These are phyloP conservation scores for Colletotrichum lini DNA, from an alignment of 2,329 filamentous ascomycete species.

Conservation along the genomic window DNA sequence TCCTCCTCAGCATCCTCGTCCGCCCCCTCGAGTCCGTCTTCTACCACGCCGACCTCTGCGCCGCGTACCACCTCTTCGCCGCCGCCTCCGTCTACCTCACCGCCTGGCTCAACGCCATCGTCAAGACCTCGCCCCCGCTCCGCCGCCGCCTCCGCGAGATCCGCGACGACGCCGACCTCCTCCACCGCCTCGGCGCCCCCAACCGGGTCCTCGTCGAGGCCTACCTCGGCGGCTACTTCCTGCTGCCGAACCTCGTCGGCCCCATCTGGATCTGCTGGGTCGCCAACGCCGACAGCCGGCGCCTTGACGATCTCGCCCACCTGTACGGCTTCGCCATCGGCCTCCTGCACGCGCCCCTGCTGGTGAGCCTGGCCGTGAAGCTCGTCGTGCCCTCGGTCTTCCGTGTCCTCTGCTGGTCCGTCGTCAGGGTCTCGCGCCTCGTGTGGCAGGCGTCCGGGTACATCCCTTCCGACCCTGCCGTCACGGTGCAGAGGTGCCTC, in stretches of 20 bases:
- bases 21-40: constrained; percentile 15
- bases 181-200: not conserved
- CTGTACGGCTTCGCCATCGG: constrained; percentile 35
- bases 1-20: not conserved
- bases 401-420: not conserved
- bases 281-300: not conserved
- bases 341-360: constrained; percentile 19
- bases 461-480: constrained; percentile 4
- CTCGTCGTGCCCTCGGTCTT: constrained; percentile 1
- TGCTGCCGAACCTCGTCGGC: constrained; percentile 29
- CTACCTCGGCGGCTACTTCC: constrained; percentile 31
- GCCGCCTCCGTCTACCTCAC: constrained; percentile 14
- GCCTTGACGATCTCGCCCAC: constrained; percentile 27
- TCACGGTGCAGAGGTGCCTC: not conserved
- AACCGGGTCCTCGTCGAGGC: constrained; percentile 24
- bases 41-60: constrained; percentile 30
- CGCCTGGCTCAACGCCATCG: constrained; percentile 17
- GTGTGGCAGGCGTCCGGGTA: not conserved
- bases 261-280: constrained; percentile 20
- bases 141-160: not conserved
- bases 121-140: not conserved
- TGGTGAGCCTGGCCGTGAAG: not conserved
- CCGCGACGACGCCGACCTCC: not conserved
- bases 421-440: not conserved
- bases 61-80: constrained; percentile 23